Percentiles rank a stretch among this genome's conserved stretches.
Conservation (phyloP, 2,329 filamentous ascomycete species). For the Pseudogymnoascus pannorum region DNA sequence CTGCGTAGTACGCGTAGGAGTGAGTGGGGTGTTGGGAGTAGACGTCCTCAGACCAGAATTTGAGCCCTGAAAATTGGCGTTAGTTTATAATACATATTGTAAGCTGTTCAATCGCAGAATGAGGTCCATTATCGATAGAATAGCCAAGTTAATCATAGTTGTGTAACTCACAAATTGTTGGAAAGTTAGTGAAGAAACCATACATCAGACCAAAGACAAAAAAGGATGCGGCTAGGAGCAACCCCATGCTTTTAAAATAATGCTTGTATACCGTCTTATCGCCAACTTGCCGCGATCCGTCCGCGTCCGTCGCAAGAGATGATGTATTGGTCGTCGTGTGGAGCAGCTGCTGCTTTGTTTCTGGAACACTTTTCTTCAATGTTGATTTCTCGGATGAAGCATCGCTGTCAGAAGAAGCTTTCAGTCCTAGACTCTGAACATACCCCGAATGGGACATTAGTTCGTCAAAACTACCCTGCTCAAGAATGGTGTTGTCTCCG, state of each 20-base stretch:
- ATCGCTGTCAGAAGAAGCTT: slow-evolving; percentile 9
- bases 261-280: slow-evolving; percentile 19
- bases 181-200: slow-evolving; percentile 23
- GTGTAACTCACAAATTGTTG: slow-evolving; percentile 21
- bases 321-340: slow-evolving; percentile 2
- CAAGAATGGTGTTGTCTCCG: slow-evolving; percentile 26
- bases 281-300: neutral
- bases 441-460: slow-evolving; percentile 21
- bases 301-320: neutral
- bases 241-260: slow-evolving; percentile 23
- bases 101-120: neutral
- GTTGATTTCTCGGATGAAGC: neutral
- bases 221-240: slow-evolving; percentile 9
- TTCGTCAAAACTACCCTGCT: slow-evolving; percentile 31
- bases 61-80: slow-evolving; percentile 15
- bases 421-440: neutral
- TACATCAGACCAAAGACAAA: slow-evolving; percentile 18
- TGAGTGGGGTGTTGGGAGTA: slow-evolving; percentile 17
- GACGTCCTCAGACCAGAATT: slow-evolving; percentile 23
- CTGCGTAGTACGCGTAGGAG: slow-evolving; percentile 22
- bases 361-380: neutral
- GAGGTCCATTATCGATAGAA: neutral
- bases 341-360: neutral
- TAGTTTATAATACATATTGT: slow-evolving; percentile 7
- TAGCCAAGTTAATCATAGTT: neutral